Percentiles rank a stretch among this genome's conserved stretches.
phyloP scores from a whole-genome alignment of 371 early-diverging fungal genomes.

The Mortierella sp. region DNA sequence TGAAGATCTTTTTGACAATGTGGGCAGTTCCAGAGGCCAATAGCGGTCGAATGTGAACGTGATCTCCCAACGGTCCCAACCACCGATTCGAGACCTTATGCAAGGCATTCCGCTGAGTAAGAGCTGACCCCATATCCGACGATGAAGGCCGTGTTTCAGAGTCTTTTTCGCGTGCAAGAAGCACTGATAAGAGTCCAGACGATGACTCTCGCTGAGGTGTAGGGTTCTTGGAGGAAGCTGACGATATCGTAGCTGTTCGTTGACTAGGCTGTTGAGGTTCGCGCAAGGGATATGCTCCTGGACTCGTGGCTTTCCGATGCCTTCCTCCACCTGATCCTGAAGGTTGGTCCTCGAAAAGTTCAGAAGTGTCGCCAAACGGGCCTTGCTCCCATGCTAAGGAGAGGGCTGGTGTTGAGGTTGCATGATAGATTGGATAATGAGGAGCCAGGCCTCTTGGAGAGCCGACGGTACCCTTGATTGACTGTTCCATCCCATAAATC shows the following conservation, averaged over 20 bases:
- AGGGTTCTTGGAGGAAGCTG: constrained; percentile 1
- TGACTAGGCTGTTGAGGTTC: constrained; percentile 5
- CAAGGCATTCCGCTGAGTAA: constrained; percentile 15
- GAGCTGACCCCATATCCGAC: constrained; percentile 11
- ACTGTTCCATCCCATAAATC: neutral
- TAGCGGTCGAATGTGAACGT: constrained; percentile 44
- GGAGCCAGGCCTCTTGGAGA: constrained; percentile 9
- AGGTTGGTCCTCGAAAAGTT: neutral
- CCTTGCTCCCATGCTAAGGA: constrained; percentile 10
- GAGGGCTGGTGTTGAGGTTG: constrained; percentile 43
- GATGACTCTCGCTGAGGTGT: constrained; percentile 2
- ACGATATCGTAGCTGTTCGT: neutral
- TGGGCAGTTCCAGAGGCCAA: constrained; percentile 46
- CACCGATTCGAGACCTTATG: constrained; percentile 39
- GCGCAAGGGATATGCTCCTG: constrained; percentile 1
- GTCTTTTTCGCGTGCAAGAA: constrained; percentile 42
- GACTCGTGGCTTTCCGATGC: constrained; percentile 21
- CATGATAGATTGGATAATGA: constrained; percentile 17
- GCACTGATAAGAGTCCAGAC: constrained; percentile 33
- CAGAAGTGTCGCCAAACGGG: neutral
- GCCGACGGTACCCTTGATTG: neutral
- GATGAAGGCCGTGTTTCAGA: constrained; percentile 3
- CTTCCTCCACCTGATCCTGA: constrained; percentile 3
- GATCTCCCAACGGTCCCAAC: constrained; percentile 47
- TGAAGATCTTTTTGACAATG: constrained; percentile 49